phyloP scores from a whole-genome alignment of 2,329 filamentous ascomycete genomes.

The Byssochlamys sp. region DNA sequence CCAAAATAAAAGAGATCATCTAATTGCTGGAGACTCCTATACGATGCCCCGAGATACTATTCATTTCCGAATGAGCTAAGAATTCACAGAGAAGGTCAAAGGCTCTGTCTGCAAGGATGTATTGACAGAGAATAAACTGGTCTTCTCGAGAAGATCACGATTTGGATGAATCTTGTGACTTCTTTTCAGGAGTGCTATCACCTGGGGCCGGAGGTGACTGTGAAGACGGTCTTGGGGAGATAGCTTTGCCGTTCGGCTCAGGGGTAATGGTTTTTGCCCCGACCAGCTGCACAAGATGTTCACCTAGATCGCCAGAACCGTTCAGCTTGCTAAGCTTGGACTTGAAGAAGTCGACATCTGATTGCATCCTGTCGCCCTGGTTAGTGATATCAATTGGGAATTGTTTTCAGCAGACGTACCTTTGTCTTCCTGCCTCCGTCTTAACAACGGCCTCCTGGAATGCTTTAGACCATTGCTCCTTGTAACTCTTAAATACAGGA shows the following conservation, averaged over 20 bases:
- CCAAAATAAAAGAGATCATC: background rate
- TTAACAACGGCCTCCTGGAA: slow-evolving; percentile 57
- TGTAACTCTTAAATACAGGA: slow-evolving; percentile 73
- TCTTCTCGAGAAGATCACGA: background rate
- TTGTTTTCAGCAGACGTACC: slow-evolving; percentile 44
- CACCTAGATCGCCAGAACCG: slow-evolving; percentile 64
- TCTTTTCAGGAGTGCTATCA: background rate
- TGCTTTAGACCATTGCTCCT: slow-evolving; percentile 64
- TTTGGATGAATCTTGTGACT: background rate
- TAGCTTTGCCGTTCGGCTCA: slow-evolving; percentile 2
- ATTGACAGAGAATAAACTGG: background rate
- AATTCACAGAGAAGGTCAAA: background rate
- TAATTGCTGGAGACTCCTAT: background rate
- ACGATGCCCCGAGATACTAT: background rate
- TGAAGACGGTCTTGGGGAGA: slow-evolving; percentile 1
- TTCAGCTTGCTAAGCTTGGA: slow-evolving; percentile 65
- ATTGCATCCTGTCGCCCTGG: slow-evolving; percentile 54
- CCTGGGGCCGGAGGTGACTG: background rate
- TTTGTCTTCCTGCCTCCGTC: slow-evolving; percentile 59
- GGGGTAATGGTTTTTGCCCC: slow-evolving; percentile 27
- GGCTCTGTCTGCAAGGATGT: background rate
- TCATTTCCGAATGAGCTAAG: background rate
- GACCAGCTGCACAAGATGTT: slow-evolving; percentile 51
- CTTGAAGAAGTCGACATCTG: slow-evolving; percentile 65
- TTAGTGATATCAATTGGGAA: slow-evolving; percentile 12